Evolutionary conservation across 208 protist genomes (phyloP).

Genomic region (Wallacemonas sp.): DNA sequence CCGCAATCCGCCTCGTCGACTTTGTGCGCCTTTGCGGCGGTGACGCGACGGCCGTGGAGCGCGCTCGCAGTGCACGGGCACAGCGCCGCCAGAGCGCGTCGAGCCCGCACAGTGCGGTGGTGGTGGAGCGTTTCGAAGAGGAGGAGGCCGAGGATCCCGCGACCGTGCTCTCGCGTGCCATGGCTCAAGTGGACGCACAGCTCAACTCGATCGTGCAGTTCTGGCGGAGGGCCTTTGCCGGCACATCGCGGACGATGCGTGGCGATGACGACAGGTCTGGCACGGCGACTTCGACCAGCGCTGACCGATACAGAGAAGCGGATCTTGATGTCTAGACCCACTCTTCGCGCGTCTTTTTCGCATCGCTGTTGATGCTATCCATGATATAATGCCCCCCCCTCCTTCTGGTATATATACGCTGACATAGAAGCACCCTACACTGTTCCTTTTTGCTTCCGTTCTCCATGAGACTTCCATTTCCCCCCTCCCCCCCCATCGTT

Average conservation of each 20-base stretch:
- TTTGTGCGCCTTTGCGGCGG: slow-evolving; percentile 58
- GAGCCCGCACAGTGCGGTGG: background rate
- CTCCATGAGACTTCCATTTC: too few relatives aligned
- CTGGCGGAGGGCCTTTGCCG: slow-evolving; percentile 6
- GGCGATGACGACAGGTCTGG: background rate
- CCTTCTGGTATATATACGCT: too few relatives aligned
- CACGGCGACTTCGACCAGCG: background rate
- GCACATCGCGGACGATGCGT: background rate
- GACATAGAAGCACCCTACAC: too few relatives aligned
- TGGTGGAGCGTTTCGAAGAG: slow-evolving; percentile 6
- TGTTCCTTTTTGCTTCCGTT: too few relatives aligned
- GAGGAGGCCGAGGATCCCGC: slow-evolving; percentile 2
- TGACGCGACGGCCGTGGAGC: slow-evolving; percentile 35
- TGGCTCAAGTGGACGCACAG: slow-evolving; percentile 12
- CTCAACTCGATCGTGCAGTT: slow-evolving; percentile 14
- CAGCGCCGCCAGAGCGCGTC: background rate
- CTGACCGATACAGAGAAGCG: slow-evolving; percentile 2
- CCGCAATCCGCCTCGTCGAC: slow-evolving; percentile 26
- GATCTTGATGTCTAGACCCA: background rate
- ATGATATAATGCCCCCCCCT: too few relatives aligned
- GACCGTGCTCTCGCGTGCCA: slow-evolving; percentile 7
- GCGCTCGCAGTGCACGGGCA: background rate
- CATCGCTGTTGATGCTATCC: too few relatives aligned
- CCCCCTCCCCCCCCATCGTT: too few relatives aligned
- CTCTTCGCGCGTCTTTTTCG: too few relatives aligned